Percentiles rank a stretch among this genome's conserved stretches.
Conservation (phyloP, 805 yeast genomes). For the Clavispora santaluciae region DNA sequence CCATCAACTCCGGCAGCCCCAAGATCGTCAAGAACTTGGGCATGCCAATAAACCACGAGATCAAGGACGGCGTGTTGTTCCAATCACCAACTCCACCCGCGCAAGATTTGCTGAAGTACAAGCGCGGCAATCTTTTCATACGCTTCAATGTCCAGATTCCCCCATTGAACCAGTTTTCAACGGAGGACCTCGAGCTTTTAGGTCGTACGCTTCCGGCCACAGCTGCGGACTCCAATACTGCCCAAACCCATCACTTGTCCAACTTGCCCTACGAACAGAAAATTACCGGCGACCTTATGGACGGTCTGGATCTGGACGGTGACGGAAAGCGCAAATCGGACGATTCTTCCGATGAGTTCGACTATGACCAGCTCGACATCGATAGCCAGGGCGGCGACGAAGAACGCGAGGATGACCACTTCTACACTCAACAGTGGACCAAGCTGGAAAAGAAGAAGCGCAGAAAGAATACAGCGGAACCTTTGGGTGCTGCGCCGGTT, state of each 20-base stretch:
- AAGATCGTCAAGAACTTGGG: constrained; percentile 51
- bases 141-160: constrained; percentile 37
- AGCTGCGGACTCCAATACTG: constrained; percentile 5
- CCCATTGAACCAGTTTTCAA: constrained; percentile 20
- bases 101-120: constrained; percentile 6
- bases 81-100: constrained; percentile 19
- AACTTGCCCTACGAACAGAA: constrained; percentile 4
- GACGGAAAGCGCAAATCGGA: background rate
- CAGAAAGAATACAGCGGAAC: background rate
- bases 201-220: constrained; percentile 7
- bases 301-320: background rate
- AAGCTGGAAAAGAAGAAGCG: constrained; percentile 3
- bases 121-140: constrained; percentile 35
- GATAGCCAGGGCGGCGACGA: constrained; percentile 13
- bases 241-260: constrained; percentile 8
- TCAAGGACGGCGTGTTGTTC: constrained; percentile 19
- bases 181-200: constrained; percentile 11
- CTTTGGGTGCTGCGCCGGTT: background rate
- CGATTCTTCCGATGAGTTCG: constrained; percentile 9
- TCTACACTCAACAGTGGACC: constrained; percentile 12
- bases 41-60: constrained; percentile 49
- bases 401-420: constrained; percentile 12
- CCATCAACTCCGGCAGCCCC: constrained; percentile 44
- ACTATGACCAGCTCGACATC: constrained; percentile 13
- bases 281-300: background rate